Conservation (phyloP, 148 eudicot genomes). For the Cornus kousa region DNA sequence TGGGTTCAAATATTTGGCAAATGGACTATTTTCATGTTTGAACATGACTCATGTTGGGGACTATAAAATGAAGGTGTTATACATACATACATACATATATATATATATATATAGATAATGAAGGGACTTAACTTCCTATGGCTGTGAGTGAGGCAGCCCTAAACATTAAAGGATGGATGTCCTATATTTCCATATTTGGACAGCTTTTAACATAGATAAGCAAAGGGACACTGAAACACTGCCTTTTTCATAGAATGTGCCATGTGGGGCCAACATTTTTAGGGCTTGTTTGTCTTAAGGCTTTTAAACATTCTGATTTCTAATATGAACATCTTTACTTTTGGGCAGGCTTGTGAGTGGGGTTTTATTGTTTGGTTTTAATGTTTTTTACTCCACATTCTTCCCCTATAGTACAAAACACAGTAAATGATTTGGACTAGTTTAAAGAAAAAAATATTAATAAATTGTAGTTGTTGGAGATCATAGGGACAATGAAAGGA, state of each 20-base stretch:
- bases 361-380: slow-evolving; percentile 8
- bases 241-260: slow-evolving; percentile 2
- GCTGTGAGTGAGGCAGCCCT: not conserved
- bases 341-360: slow-evolving; percentile 7
- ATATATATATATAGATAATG: too few species aligned
- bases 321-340: not conserved
- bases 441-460: too few species aligned
- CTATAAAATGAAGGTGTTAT: too few species aligned
- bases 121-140: slow-evolving; percentile 3
- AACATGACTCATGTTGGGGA: slow-evolving; percentile 15
- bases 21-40: slow-evolving; percentile 21
- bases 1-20: slow-evolving; percentile 19
- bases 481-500: not conserved
- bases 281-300: not conserved
- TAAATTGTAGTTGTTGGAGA: not conserved
- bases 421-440: not conserved
- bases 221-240: slow-evolving; percentile 1
- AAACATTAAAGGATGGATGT: not conserved
- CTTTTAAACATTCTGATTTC: not conserved
- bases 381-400: slow-evolving; percentile 19
- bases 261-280: not conserved
- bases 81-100: too few species aligned
- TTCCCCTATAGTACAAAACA: slow-evolving; percentile 6
- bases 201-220: not conserved
- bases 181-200: not conserved